phyloP scores from a whole-genome alignment of 2,329 filamentous ascomycete genomes.

The Ophiostoma novo-ulmi region DNA sequence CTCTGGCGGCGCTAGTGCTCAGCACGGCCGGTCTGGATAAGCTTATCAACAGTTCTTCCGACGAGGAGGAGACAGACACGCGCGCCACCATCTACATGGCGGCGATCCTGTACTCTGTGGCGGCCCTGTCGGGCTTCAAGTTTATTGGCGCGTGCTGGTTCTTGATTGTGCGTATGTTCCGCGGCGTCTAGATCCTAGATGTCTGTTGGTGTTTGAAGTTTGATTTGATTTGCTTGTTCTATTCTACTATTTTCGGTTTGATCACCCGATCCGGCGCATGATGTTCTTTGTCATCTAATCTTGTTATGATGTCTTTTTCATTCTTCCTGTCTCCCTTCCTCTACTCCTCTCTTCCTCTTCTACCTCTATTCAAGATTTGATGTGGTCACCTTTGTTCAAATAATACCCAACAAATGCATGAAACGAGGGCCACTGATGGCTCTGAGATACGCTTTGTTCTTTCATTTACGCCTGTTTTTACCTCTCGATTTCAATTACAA shows the following conservation, averaged over 20 bases:
- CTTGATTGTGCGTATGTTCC: constrained; percentile 80
- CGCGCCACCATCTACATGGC: constrained; percentile 78
- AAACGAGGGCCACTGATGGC: constrained; percentile 7
- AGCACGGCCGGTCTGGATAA: constrained; percentile 76
- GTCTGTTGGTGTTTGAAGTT: neutral
- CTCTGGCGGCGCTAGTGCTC: constrained; percentile 77
- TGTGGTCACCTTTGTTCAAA: constrained; percentile 14
- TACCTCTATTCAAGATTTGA: constrained; percentile 16
- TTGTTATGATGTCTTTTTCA: neutral
- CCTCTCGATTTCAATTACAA: no score
- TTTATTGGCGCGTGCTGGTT: constrained; percentile 90
- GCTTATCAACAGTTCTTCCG: constrained; percentile 46
- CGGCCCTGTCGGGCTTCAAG: constrained; percentile 75
- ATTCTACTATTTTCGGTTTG: neutral
- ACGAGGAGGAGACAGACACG: constrained; percentile 40
- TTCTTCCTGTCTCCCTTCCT: neutral
- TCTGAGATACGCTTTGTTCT: constrained; percentile 1
- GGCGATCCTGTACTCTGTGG: constrained; percentile 84
- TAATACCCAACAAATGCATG: constrained; percentile 25
- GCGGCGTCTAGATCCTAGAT: constrained; percentile 49
- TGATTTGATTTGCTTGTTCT: neutral
- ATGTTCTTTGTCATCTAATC: neutral
- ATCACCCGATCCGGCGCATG: neutral
- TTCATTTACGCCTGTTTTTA: neutral
- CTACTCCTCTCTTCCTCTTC: neutral